Evolutionary conservation across 208 protist genomes (phyloP), one percentile per base, ranked within the genome.

Genomic region (Phytomonas sp.): DNA sequence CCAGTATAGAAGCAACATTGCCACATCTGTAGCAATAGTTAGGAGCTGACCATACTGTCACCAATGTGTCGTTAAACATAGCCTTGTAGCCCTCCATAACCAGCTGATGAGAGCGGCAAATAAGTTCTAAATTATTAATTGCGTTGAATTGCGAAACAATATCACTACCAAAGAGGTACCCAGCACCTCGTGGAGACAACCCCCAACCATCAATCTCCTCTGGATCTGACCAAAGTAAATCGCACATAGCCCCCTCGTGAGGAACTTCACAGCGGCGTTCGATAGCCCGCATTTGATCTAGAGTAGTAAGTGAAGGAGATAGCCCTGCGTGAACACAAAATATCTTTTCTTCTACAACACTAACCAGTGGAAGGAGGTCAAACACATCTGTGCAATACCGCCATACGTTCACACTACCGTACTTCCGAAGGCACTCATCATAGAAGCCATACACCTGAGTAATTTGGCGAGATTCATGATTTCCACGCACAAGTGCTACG

Each of bases 361-460:
- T 99, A 29, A 95, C 94, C 4, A 99, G 87, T 11, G 96, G 94
- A 8, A 99, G 87, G 68, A 98, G 98, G 80, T 99, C 99, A 75
- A 99, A 99, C 23, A 99, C 96, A 72, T 99, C 98, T 1, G 98
- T 99, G 81, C 98, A 99, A 77, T 99, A 99, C 31, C 96, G 85
- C 99, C 99, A 99, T 31, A 99, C 98, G 74, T 99, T 99, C n/a
- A 98, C 98, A 60, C 89, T 97, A 34, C 98, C 98, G 78, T 99
- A 99, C 88, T 99, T 99, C 66, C 97, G 86, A 66, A 99, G 82
- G 75, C 98, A 99, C 79, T 99, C 98, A 79, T 99, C 98, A 81
- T 99, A 99, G 78, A 99, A 99, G 37, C 98, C 98, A 85, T 99
- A 99, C 32, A 97, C 94, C 75, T 97, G 92, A 43, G 97, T 99